A percentile compares a stretch with the other conserved stretches of the same genome.
Conservation (phyloP, 2,329 filamentous ascomycete species). For the Botrytis sinoallii region DNA sequence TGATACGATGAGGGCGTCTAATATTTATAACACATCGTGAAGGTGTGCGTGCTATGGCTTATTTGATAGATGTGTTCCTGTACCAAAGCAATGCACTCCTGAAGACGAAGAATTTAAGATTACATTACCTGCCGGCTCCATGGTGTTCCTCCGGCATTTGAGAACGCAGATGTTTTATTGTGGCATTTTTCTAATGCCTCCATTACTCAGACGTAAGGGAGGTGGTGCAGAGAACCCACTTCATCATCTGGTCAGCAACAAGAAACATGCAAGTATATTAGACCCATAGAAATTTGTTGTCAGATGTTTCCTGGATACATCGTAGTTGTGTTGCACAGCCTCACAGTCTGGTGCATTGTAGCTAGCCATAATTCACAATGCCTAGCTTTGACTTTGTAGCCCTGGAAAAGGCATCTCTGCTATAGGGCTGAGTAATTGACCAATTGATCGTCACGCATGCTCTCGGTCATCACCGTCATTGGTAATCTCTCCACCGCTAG, state of each 20-base stretch:
- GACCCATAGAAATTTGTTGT: neutral
- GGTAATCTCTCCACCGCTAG: slow-evolving; percentile 12
- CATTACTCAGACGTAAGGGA: slow-evolving; percentile 2
- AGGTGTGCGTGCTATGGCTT: neutral
- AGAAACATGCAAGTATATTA: neutral
- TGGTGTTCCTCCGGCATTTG: slow-evolving; percentile 10
- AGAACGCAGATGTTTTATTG: neutral
- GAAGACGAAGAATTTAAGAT: neutral
- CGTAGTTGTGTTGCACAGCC: neutral
- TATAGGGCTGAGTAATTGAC: slow-evolving; percentile 17
- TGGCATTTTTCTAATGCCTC: neutral
- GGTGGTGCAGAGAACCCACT: neutral
- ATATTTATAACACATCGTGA: neutral
- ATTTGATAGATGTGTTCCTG: neutral
- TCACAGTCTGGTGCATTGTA: slow-evolving; percentile 14
- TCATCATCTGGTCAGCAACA: neutral
- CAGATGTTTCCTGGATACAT: neutral
- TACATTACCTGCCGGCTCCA: slow-evolving; percentile 1
- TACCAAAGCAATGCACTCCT: neutral
- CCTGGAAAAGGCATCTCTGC: neutral
- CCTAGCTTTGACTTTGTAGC: neutral
- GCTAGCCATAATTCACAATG: slow-evolving; percentile 8
- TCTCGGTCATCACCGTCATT: slow-evolving; percentile 19
- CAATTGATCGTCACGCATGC: slow-evolving; percentile 11
- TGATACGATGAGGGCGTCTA: neutral